Conservation (phyloP, 306 rosid species). For the Cyclanthera cordifolia region DNA sequence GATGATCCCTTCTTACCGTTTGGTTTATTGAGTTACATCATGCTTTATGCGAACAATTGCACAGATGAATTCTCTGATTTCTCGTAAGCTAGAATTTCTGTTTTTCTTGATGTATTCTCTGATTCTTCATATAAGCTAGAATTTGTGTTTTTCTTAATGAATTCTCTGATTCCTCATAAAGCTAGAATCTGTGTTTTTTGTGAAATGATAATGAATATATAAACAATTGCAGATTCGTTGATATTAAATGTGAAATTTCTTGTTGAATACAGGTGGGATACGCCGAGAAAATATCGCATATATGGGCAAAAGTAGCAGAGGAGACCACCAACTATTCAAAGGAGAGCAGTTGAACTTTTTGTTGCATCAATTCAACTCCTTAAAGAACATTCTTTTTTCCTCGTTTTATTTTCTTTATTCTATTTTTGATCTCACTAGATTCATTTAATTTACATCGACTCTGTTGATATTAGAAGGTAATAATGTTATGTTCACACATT, state of each 20-base stretch:
- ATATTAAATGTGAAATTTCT: not conserved
- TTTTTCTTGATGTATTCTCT: no score
- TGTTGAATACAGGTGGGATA: slow-evolving; percentile 54
- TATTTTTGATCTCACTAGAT: not conserved
- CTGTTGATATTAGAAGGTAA: slow-evolving; percentile 12
- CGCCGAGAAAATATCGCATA: slow-evolving; percentile 82
- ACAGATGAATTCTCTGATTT: not conserved
- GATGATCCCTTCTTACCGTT: no score
- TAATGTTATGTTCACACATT: not conserved
- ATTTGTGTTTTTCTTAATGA: not conserved
- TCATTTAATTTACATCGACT: not conserved
- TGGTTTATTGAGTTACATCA: no score
- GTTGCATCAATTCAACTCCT: not conserved
- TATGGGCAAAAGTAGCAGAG: slow-evolving; percentile 81
- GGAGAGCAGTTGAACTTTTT: slow-evolving; percentile 38
- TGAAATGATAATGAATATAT: not conserved
- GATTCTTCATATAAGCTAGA: not conserved
- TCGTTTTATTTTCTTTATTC: not conserved
- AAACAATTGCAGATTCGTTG: not conserved
- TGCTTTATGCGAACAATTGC: no score
- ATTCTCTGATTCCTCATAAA: not conserved
- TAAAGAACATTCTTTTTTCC: not conserved
- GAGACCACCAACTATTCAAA: slow-evolving; percentile 52
- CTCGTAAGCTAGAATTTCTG: no score
- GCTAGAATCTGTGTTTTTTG: not conserved